Evolutionary conservation across 2,329 filamentous ascomycete species (phyloP).

Genomic region (Penicillium sp.): DNA sequence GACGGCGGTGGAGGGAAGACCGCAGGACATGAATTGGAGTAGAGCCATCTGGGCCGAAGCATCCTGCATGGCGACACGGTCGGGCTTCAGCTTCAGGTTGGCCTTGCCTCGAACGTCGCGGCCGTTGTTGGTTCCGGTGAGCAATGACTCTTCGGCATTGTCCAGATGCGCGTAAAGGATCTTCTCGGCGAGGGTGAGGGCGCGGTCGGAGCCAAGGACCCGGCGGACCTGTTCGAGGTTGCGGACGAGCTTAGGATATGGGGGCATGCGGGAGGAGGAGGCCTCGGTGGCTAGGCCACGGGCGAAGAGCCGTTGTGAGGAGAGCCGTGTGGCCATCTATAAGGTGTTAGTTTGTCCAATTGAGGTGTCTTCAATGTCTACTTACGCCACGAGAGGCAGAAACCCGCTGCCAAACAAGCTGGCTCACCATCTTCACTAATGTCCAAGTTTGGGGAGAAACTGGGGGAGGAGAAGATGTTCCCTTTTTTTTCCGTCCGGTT

Average conservation of each 20-base stretch:
- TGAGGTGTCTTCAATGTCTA: slow-evolving; percentile 9
- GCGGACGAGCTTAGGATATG: slow-evolving; percentile 77
- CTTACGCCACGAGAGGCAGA: slow-evolving; percentile 40
- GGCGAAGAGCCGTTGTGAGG: slow-evolving; percentile 31
- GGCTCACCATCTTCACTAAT: slow-evolving; percentile 37
- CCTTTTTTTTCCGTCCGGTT: slow-evolving; percentile 20
- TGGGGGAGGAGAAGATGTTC: slow-evolving; percentile 19
- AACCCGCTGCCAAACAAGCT: slow-evolving; percentile 42
- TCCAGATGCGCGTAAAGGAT: slow-evolving; percentile 96
- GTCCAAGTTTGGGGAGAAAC: slow-evolving; percentile 19
- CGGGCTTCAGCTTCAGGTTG: slow-evolving; percentile 94
- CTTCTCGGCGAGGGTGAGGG: slow-evolving; percentile 91
- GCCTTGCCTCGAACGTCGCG: slow-evolving; percentile 79
- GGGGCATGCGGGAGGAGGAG: slow-evolving; percentile 62
- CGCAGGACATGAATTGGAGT: slow-evolving; percentile 97
- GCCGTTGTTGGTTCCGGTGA: slow-evolving; percentile 80
- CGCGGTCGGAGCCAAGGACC: slow-evolving; percentile 63
- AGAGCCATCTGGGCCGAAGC: slow-evolving; percentile 98
- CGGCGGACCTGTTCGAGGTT: slow-evolving; percentile 73
- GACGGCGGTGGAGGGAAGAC: slow-evolving; percentile 82
- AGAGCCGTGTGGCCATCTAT: slow-evolving; percentile 38
- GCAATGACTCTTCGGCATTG: slow-evolving; percentile 81
- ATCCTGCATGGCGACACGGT: slow-evolving; percentile 98
- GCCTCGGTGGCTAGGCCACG: slow-evolving; percentile 42
- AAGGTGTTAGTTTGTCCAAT: slow-evolving; percentile 15